A percentile compares a stretch with the other conserved stretches of the same genome.
Evolutionary conservation across 2,329 filamentous ascomycete genomes (phyloP).

Genomic region (Dactylella cylindrospora): DNA sequence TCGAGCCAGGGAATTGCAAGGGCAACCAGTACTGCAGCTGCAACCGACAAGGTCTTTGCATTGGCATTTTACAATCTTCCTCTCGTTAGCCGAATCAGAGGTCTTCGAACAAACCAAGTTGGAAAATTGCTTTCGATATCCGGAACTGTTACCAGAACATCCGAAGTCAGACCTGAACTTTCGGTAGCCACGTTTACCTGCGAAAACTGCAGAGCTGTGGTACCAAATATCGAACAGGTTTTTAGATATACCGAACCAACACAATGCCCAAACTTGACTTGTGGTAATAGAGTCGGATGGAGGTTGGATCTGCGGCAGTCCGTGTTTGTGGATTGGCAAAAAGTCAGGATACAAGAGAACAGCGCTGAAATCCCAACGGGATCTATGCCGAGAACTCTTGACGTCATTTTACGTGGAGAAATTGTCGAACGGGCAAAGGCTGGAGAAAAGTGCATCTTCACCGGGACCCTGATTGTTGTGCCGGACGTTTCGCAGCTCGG

Average conservation of each 20-base stretch:
- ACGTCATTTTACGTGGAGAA: constrained; percentile 91
- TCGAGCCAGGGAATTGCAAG: constrained; percentile 41
- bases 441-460: constrained; percentile 97
- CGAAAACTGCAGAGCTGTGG: constrained; percentile 78
- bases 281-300: constrained; percentile 90
- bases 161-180: constrained; percentile 91
- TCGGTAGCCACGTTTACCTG: constrained; percentile 91
- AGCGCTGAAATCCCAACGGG: constrained; percentile 97
- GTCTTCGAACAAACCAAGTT: constrained; percentile 84
- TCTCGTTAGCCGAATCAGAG: constrained; percentile 79
- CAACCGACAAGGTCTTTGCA: constrained; percentile 94
- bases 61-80: constrained; percentile 92
- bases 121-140: constrained; percentile 93
- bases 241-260: constrained; percentile 97
- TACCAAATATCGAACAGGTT: constrained; percentile 92
- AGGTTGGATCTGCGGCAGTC: constrained; percentile 94
- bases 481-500: constrained; percentile 94
- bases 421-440: constrained; percentile 97
- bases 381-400: constrained; percentile 97
- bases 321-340: constrained; percentile 99
- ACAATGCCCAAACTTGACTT: constrained; percentile 85
- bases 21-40: constrained; percentile 65
- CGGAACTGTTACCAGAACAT: constrained; percentile 93
- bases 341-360: constrained; percentile 96
- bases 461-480: constrained; percentile 91